Conservation (phyloP, 495 filamentous ascomycete species). For the Penicillium dipodomyicola region DNA sequence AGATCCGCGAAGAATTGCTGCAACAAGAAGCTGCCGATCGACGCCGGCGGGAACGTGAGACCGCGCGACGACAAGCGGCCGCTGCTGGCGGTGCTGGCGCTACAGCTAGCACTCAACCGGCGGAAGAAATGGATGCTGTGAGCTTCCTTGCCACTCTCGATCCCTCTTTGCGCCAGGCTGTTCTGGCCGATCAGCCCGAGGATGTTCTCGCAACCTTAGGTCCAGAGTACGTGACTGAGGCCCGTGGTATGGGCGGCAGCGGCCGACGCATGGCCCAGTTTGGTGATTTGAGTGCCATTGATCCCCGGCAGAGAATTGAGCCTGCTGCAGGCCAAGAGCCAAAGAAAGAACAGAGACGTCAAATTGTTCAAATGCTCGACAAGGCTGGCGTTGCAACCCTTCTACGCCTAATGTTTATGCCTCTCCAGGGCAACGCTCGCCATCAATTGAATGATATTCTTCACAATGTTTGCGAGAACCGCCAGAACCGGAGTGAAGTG, state of each 20-base stretch:
- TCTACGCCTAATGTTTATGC: conserved; percentile 94
- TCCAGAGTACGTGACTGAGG: conserved; percentile 79
- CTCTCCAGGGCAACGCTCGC: conserved; percentile 78
- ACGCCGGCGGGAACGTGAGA: conserved; percentile 83
- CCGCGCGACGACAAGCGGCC: conserved; percentile 58
- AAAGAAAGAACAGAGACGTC: conserved; percentile 72
- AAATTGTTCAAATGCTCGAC: conserved; percentile 93
- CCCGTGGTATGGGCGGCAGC: conserved; percentile 59
- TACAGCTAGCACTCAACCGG: conserved; percentile 38
- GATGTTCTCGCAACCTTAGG: conserved; percentile 83
- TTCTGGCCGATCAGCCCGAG: conserved; percentile 88
- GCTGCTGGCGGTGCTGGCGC: conserved; percentile 44
- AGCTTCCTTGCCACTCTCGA: conserved; percentile 91
- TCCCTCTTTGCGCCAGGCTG: conserved; percentile 75
- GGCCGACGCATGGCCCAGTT: conserved; percentile 62
- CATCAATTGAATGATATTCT: conserved; percentile 81
- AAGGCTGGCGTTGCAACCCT: conserved; percentile 92
- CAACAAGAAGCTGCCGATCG: conserved; percentile 86
- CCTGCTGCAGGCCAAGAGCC: conserved; percentile 42
- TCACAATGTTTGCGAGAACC: conserved; percentile 85
- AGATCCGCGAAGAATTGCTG: conserved; percentile 85
- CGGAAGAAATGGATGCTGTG: conserved; percentile 89
- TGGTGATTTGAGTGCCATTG: conserved; percentile 49
- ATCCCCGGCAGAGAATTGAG: conserved; percentile 46
- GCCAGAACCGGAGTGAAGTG: conserved; percentile 91